phyloP scores from a whole-genome alignment of 2,329 filamentous ascomycete genomes.

The Phialophora macrospora region DNA sequence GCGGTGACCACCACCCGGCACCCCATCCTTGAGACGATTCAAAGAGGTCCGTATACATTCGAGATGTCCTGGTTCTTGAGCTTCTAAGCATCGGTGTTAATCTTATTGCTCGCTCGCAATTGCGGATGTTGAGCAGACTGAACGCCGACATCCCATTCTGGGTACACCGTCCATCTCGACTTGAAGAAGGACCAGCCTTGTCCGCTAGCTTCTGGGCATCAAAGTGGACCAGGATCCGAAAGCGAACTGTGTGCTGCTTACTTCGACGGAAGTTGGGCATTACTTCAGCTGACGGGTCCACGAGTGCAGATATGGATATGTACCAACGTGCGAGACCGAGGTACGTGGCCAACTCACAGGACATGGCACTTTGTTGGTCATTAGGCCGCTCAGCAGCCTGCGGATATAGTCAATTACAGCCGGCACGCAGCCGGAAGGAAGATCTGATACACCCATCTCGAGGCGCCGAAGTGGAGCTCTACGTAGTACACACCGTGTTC shows the following conservation, averaged over 20 bases:
- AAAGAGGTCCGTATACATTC: background rate
- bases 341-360: background rate
- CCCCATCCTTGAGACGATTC: background rate
- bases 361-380: conserved; percentile 5
- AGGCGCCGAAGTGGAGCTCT: background rate
- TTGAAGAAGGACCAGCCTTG: conserved; percentile 1
- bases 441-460: background rate
- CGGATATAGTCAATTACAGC: background rate
- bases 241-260: conserved; percentile 3
- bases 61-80: background rate
- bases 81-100: background rate
- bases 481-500: background rate
- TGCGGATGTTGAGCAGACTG: background rate
- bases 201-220: conserved; percentile 6
- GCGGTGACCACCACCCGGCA: background rate
- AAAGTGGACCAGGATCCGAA: background rate
- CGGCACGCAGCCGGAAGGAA: background rate
- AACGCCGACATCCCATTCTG: background rate
- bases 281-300: conserved; percentile 23
- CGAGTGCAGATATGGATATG: background rate
- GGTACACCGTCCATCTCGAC: background rate
- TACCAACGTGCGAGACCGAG: background rate
- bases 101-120: background rate
- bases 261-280: background rate
- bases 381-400: background rate